Evolutionary conservation across 352 stramenopile genomes (phyloP), one percentile per base, ranked within the genome.

Genomic region (Thraustotheca clavata): DNA sequence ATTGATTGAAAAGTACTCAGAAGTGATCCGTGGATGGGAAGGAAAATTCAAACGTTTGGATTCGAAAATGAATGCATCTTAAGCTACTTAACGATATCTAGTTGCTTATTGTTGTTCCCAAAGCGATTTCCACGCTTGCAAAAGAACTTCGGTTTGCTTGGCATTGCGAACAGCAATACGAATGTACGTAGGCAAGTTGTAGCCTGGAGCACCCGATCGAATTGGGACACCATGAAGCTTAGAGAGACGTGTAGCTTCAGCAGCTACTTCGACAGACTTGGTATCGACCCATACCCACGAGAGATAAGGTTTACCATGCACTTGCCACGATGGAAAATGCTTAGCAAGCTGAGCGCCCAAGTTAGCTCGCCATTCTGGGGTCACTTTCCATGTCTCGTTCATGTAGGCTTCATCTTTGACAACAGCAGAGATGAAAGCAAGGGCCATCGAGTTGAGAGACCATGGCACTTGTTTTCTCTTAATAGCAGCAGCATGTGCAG

Each of bases 391-490:
- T 35, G 87, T 96, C 60, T 87, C 68, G 24, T 82, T 71, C 70
- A 95, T 68, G 73, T 91, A 91, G 46, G 70, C 79, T 27, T 79
- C 73, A 60, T 91, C 83, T 62, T 88, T 77, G 40, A 91, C 84
- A 34, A 94, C 84, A 31, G 80, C 79, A 27, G 83, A 94, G 59
- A 94, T 75, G 55, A 91, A 94, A 20, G 80, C 84, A 49, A 96
- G 69, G 49, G 87, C 87, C 79, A 96, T 94, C 41, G 80, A 90
- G 74, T 96, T 96, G 59, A 96, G 83, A 43, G 85, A 95, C 87
- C 87, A 96, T 29, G 87, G 87, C 68, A 96, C 87, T 67, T 96
- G 87, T 72, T 96, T 96, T 59, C 82, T 75, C 75, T 96, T 95
- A 71, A 96, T 91, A 46, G 73, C 71, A 5, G 82, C 83, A 6